Conservation (phyloP, 352 stramenopile genomes). For the Phytophthora crassamura region DNA sequence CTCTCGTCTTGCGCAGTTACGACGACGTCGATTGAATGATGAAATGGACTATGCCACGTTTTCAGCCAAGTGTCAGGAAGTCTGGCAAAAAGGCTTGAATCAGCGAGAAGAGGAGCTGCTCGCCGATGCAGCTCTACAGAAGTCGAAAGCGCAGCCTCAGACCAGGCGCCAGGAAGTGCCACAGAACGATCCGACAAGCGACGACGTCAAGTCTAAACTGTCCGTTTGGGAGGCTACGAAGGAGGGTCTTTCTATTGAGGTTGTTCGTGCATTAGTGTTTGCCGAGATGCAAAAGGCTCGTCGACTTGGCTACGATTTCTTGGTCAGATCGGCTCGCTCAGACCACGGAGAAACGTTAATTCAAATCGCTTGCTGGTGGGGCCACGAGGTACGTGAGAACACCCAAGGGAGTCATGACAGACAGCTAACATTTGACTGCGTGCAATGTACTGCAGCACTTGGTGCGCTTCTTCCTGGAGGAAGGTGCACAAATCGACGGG, state of each 20-base stretch:
- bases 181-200: constrained; percentile 25
- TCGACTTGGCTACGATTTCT: constrained; percentile 65
- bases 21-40: constrained; percentile 21
- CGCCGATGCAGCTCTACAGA: constrained; percentile 1
- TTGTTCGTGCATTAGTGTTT: constrained; percentile 59
- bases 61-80: constrained; percentile 42
- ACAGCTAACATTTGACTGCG: background rate
- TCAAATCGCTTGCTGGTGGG: constrained; percentile 78
- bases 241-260: constrained; percentile 55
- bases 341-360: constrained; percentile 66
- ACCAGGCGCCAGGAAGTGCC: constrained; percentile 22
- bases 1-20: constrained; percentile 24
- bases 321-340: constrained; percentile 52
- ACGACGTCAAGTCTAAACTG: constrained; percentile 46
- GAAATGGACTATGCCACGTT: constrained; percentile 35
- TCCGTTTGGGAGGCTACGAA: constrained; percentile 77
- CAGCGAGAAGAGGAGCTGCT: constrained; percentile 42
- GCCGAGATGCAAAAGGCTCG: constrained; percentile 71
- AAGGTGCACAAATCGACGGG: constrained; percentile 58
- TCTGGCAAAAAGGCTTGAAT: constrained; percentile 50
- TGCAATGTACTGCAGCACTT: constrained; percentile 40
- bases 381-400: constrained; percentile 46
- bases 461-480: constrained; percentile 61
- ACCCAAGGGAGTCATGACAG: background rate
- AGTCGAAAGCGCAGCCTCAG: constrained; percentile 15